These are phyloP conservation scores for Cruciata laevipes DNA, from an alignment of 257 asterid genomes.

Conservation along the genomic window DNA sequence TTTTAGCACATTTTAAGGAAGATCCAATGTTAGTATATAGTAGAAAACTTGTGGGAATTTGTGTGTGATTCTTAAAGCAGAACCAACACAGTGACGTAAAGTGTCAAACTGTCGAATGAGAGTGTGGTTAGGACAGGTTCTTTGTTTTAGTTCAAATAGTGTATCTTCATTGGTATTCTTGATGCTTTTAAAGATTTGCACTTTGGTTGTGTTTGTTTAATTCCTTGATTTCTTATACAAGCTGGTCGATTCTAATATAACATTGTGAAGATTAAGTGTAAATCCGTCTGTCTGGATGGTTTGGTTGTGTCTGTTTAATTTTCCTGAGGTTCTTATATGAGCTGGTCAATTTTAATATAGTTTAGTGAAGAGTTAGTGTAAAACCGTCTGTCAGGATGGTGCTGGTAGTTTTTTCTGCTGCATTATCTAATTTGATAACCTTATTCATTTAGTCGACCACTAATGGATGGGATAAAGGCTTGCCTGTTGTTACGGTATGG, in stretches of 20 bases:
- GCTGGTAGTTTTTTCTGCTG: conserved; percentile 52
- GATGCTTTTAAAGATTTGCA: background rate
- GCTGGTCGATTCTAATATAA: background rate
- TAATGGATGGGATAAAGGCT: no score
- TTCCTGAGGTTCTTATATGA: background rate
- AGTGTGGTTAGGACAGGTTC: background rate
- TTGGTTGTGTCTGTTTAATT: no score
- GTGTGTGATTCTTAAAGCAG: no score
- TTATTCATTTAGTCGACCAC: no score
- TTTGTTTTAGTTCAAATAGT: no score
- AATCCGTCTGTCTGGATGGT: conserved; percentile 40
- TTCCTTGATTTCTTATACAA: background rate
- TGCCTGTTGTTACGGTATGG: no score
- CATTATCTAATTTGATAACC: no score
- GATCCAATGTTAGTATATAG: no score
- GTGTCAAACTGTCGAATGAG: no score
- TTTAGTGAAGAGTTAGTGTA: no score
- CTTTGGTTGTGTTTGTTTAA: background rate
- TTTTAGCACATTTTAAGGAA: conserved; percentile 1
- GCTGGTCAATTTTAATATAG: background rate
- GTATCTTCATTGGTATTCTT: background rate
- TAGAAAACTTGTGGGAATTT: no score
- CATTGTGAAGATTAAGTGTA: background rate
- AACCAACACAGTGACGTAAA: no score
- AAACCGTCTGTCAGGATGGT: conserved; percentile 8